A percentile compares a stretch with the other conserved stretches of the same genome.
These are phyloP conservation scores for Puya raimondii DNA, from an alignment of 176 grass and related monocot species.

Conservation along the genomic window DNA sequence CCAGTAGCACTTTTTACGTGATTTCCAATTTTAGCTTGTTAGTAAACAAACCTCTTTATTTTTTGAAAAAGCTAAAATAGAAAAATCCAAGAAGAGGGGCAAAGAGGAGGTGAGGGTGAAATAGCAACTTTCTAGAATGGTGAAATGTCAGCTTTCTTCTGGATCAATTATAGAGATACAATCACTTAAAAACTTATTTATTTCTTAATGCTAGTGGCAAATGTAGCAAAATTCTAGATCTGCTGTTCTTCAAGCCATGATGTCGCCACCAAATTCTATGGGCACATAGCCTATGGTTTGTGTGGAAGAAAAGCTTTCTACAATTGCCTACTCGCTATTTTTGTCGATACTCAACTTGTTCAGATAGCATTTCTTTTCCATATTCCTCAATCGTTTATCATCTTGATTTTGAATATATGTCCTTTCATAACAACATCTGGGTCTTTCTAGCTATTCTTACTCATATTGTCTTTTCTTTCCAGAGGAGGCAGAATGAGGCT, in stretches of 20 bases:
- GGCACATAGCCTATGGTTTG: no score
- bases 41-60: no score
- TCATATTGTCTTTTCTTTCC: constrained; percentile 19
- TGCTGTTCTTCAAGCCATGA: background rate
- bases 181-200: background rate
- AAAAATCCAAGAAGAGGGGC: no score
- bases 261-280: no score
- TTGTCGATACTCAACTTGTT: background rate
- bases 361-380: background rate
- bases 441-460: background rate
- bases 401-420: background rate
- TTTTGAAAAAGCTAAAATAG: no score
- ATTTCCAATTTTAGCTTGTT: no score
- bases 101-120: no score
- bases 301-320: no score
- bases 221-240: background rate
- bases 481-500: constrained; percentile 50
- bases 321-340: background rate
- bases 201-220: background rate
- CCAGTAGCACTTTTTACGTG: no score
- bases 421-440: background rate
- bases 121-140: no score
- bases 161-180: no score
- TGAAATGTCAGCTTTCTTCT: no score
- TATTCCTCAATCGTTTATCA: background rate